phyloP scores from a whole-genome alignment of 495 filamentous ascomycete species.

The Geopyxis carbonaria region DNA sequence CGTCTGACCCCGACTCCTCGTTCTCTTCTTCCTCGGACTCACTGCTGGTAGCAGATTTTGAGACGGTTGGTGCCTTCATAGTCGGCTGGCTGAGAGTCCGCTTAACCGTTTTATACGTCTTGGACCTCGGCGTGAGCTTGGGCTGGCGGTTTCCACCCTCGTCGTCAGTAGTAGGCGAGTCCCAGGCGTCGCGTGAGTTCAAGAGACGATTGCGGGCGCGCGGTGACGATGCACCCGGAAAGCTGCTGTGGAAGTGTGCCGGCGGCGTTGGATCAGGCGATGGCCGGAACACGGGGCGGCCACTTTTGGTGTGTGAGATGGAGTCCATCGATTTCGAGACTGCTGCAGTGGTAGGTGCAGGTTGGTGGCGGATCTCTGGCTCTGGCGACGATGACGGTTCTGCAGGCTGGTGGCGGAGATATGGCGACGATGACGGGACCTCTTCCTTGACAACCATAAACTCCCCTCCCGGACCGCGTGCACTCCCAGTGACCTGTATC shows the following conservation, averaged over 20 bases:
- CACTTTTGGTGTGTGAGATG: too few species aligned
- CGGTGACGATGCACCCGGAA: neutral
- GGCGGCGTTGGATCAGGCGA: too few species aligned
- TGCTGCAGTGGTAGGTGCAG: neutral
- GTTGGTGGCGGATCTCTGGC: neutral
- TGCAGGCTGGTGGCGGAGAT: neutral
- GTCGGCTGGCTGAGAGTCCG: neutral
- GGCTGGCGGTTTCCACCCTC: neutral
- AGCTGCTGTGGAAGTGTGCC: too few species aligned
- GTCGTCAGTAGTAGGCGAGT: neutral
- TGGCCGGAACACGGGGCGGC: too few species aligned
- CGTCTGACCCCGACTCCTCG: conserved; percentile 6
- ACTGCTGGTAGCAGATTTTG: conserved; percentile 5
- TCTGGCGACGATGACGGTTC: neutral
- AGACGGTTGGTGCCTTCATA: conserved; percentile 5
- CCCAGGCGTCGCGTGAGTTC: neutral
- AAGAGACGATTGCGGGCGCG: neutral
- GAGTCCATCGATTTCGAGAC: neutral
- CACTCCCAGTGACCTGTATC: neutral
- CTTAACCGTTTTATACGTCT: neutral
- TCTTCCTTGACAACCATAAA: conserved; percentile 1
- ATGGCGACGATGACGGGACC: neutral
- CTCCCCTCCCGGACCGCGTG: neutral
- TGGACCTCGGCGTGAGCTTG: neutral
- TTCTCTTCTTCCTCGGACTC: conserved; percentile 8